These are phyloP conservation scores for Davidsoniella virescens DNA, from an alignment of 2,329 filamentous ascomycete species.

Conservation along the genomic window DNA sequence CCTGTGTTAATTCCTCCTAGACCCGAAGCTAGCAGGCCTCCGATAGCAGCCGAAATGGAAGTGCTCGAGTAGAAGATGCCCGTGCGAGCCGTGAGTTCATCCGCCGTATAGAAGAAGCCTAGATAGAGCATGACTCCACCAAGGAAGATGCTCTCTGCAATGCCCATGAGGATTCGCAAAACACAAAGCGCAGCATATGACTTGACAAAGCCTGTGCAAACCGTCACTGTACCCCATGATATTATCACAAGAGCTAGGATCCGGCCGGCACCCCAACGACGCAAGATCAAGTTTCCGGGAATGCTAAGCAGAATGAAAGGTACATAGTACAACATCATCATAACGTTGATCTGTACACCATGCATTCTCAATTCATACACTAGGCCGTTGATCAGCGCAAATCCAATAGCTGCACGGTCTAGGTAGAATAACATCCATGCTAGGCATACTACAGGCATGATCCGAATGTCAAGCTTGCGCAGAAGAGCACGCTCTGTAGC, in stretches of 20 bases:
- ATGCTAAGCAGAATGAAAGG: conserved; percentile 17
- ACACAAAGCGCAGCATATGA: conserved; percentile 15
- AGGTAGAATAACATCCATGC: conserved; percentile 14
- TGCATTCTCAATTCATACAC: conserved; percentile 40
- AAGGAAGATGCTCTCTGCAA: conserved; percentile 16
- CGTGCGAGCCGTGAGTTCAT: conserved; percentile 16
- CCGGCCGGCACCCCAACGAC: conserved; percentile 15
- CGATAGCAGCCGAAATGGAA: conserved; percentile 50
- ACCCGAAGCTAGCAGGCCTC: conserved; percentile 28
- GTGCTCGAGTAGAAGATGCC: conserved; percentile 36
- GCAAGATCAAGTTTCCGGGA: conserved; percentile 16
- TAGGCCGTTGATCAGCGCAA: conserved; percentile 34
- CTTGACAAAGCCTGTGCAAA: conserved; percentile 15
- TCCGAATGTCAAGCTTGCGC: conserved; percentile 13
- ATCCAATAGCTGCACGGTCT: conserved; percentile 20
- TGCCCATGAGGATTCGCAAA: conserved; percentile 16
- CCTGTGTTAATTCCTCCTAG: conserved; percentile 25
- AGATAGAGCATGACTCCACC: conserved; percentile 17
- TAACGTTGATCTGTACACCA: conserved; percentile 39
- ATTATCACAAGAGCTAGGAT: conserved; percentile 15
- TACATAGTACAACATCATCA: conserved; percentile 16
- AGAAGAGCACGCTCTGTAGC: not conserved
- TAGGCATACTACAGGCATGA: conserved; percentile 13
- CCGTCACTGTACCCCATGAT: conserved; percentile 16
- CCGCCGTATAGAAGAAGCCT: conserved; percentile 17